These are phyloP conservation scores for Verruconis gallopava DNA, from an alignment of 2,329 filamentous ascomycete genomes.

Conservation along the genomic window DNA sequence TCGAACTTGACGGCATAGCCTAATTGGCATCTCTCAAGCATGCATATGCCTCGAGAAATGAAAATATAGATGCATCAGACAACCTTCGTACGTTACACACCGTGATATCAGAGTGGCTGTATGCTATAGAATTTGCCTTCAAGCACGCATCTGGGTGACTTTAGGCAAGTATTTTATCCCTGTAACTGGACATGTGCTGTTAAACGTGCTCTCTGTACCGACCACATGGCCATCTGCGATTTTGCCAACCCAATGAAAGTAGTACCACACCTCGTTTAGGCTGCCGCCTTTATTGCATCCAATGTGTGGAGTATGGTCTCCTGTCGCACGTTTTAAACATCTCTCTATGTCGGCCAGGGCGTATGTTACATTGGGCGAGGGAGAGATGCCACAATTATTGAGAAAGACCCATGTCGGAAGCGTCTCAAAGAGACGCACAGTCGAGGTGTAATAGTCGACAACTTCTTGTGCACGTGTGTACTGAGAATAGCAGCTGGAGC, in stretches of 20 bases:
- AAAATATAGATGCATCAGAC: no score
- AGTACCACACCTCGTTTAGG: conserved; percentile 10
- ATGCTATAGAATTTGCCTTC: no score
- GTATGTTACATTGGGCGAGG: conserved; percentile 4
- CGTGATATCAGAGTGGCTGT: no score
- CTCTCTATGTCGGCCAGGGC: conserved; percentile 2
- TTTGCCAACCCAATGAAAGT: conserved; percentile 5
- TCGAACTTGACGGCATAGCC: no score
- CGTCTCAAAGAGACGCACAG: conserved; percentile 51
- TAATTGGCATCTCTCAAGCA: no score
- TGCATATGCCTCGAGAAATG: no score
- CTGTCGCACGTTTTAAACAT: conserved; percentile 3
- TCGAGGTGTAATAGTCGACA: conserved; percentile 54
- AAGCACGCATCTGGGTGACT: no score
- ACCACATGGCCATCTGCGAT: conserved; percentile 1
- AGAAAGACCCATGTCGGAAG: conserved; percentile 46
- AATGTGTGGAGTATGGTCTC: conserved; percentile 3
- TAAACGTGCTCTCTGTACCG: conserved; percentile 5
- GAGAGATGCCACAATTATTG: conserved; percentile 5
- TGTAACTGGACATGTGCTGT: conserved; percentile 5
- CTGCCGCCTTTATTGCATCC: conserved; percentile 2
- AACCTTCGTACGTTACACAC: no score
- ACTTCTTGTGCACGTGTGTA: conserved; percentile 49
- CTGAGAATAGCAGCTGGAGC: conserved; percentile 48
- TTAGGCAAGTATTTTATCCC: conserved; percentile 8